A percentile compares a stretch with the other conserved stretches of the same genome.
These are phyloP conservation scores for Paraconiothyrium brasiliense DNA, from an alignment of 2,329 filamentous ascomycete species.

Conservation along the genomic window DNA sequence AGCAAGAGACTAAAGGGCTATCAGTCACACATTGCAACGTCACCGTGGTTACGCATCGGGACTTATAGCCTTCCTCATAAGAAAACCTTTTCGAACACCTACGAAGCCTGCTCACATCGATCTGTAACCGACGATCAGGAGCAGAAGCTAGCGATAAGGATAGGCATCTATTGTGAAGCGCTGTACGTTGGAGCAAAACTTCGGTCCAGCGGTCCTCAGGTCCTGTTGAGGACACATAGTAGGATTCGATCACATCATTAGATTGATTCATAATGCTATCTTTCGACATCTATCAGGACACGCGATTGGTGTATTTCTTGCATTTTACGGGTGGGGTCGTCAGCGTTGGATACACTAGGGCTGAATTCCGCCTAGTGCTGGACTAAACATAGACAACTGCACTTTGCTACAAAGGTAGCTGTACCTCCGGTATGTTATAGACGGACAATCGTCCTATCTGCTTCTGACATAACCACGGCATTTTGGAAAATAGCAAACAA, in stretches of 20 bases:
- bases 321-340: not conserved
- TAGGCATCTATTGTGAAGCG: slow-evolving; percentile 25
- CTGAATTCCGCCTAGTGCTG: not conserved
- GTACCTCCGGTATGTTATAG: not conserved
- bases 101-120: slow-evolving; percentile 27
- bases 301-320: not conserved
- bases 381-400: not conserved
- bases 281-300: not conserved
- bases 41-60: too few species aligned
- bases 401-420: too few species aligned
- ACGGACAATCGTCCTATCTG: not conserved
- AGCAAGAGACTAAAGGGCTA: too few species aligned
- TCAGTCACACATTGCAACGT: too few species aligned
- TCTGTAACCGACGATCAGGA: slow-evolving; percentile 27
- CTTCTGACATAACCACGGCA: not conserved
- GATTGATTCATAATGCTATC: not conserved
- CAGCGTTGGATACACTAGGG: not conserved
- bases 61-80: slow-evolving; percentile 6
- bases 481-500: not conserved
- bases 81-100: slow-evolving; percentile 26
- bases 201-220: slow-evolving; percentile 31
- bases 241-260: slow-evolving; percentile 2
- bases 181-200: slow-evolving; percentile 23
- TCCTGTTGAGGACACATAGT: slow-evolving; percentile 11
- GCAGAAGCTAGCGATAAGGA: slow-evolving; percentile 13